Base-by-base conservation (phyloP, 164 flowering plant genomes). In the Chloranthus sessilifolius region DNA sequence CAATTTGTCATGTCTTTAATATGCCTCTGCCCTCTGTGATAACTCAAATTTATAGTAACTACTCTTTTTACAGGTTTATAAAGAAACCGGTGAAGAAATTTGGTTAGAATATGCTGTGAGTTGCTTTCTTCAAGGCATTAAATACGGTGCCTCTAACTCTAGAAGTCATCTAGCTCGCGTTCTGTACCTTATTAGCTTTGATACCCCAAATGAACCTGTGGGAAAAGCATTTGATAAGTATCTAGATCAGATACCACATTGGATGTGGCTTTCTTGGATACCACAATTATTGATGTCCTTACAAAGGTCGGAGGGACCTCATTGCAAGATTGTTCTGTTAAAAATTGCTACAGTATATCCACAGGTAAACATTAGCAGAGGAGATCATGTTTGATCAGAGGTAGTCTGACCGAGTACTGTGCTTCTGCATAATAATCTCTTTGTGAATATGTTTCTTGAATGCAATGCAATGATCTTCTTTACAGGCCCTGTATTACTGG, bases 221-320 rank as follows among this genome's bases (percentile, higher is more conserved):
- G 99, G 99, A n/a, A 86, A 74, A 67, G 71, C 92, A 41, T 94
- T 94, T 75, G 96, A 94, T 58, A 94, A 94, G 69, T 81, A 65
- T 61, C 47, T 78, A 63, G 97, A 89, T 35, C 96, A 94, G 63
- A 77, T 94, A 62, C 97, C 99, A 10, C 86, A 84, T 39, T 94
- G 96, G 97, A 88, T 87, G 54, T 94, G 99, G 99, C 97, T 94
- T 59, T 78, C 92, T 20, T 94, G 99, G 99, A 84, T 94, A 60
- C 97, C 97, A 1, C 99, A 94, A 66, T 68, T 94, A 42, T 66
- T 94, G 59, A 95, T 94, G 52, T 94, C 99, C 40, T 64, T 94
- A 60, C 99, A 94, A 59, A 78, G 97, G 69, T 56, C 86, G 28
- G 99, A 89, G 56, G 94, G 95, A 52, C 88, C 88, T 47, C 99